Evolutionary conservation across 805 yeast genomes (phyloP).

Genomic region (Myxozyma neglecta): DNA sequence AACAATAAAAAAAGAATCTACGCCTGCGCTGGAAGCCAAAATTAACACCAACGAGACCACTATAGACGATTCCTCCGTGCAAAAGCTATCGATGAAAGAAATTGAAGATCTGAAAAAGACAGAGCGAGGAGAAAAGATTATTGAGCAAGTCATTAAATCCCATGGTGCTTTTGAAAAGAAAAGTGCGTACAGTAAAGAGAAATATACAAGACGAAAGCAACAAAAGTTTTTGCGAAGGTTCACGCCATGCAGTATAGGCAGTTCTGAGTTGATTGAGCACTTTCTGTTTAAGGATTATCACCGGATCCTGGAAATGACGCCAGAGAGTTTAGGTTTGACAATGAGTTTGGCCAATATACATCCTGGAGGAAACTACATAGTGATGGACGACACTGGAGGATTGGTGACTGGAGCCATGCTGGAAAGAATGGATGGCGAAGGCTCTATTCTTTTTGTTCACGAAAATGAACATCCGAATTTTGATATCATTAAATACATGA

Average conservation of each 20-base stretch:
- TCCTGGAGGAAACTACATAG: constrained; percentile 86
- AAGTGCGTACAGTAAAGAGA: constrained; percentile 86
- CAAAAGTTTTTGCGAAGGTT: constrained; percentile 86
- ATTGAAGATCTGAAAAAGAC: constrained; percentile 73
- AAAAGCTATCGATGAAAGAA: constrained; percentile 72
- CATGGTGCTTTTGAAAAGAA: constrained; percentile 87
- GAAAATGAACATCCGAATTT: constrained; percentile 92
- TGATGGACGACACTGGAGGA: constrained; percentile 94
- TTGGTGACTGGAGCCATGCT: constrained; percentile 78
- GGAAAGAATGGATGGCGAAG: constrained; percentile 69
- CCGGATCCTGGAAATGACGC: constrained; percentile 74
- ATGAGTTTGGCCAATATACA: constrained; percentile 77
- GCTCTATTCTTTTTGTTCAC: constrained; percentile 72
- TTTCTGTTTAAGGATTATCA: constrained; percentile 75
- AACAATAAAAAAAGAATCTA: not conserved
- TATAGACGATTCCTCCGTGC: constrained; percentile 68
- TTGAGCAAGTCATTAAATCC: constrained; percentile 75
- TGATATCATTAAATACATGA: constrained; percentile 66
- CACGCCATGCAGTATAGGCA: constrained; percentile 72
- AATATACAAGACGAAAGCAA: constrained; percentile 86
- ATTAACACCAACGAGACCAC: constrained; percentile 57
- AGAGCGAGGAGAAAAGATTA: constrained; percentile 70
- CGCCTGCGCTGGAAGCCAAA: not conserved
- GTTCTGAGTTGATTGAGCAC: constrained; percentile 69
- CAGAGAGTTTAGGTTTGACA: constrained; percentile 77